Conservation (phyloP, 495 filamentous ascomycete genomes). For the Hapsidospora chrysogenum region DNA sequence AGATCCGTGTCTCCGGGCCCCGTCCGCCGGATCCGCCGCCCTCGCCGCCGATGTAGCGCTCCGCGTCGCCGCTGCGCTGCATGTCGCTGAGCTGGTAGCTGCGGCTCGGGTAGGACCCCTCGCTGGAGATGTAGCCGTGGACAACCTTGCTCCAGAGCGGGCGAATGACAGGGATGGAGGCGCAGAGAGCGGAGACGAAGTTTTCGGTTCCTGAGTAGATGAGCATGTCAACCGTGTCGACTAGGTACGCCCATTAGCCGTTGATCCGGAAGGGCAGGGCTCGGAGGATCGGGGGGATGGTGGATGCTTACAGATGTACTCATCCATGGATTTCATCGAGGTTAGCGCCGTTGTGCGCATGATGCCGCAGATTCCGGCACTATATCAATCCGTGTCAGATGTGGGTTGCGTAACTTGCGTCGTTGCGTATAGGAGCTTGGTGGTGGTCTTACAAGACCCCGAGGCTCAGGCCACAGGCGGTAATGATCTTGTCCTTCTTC, state of each 20-base stretch:
- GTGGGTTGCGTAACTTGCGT: not conserved
- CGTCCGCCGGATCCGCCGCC: not conserved
- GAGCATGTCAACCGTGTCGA: not conserved
- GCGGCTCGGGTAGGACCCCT: not conserved
- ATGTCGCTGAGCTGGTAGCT: not conserved
- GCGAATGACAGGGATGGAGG: not conserved
- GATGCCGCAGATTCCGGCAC: not conserved
- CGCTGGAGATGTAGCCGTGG: not conserved
- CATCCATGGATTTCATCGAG: not conserved
- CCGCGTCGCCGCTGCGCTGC: no score
- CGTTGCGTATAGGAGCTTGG: no score
- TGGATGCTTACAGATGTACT: no score
- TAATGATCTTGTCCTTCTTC: constrained; percentile 9
- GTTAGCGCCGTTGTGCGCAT: not conserved
- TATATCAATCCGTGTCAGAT: not conserved
- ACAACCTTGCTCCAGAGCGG: not conserved
- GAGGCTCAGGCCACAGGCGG: constrained; percentile 11
- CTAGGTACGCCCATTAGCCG: no score
- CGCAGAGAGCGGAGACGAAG: not conserved
- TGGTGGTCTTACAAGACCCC: constrained; percentile 8
- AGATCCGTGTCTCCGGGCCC: not conserved
- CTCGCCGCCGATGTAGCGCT: no score
- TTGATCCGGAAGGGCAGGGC: no score
- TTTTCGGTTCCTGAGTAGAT: not conserved
- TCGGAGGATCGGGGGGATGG: no score